Conservation (phyloP, 176 grass and related monocot genomes). For the Lolium rigidum region DNA sequence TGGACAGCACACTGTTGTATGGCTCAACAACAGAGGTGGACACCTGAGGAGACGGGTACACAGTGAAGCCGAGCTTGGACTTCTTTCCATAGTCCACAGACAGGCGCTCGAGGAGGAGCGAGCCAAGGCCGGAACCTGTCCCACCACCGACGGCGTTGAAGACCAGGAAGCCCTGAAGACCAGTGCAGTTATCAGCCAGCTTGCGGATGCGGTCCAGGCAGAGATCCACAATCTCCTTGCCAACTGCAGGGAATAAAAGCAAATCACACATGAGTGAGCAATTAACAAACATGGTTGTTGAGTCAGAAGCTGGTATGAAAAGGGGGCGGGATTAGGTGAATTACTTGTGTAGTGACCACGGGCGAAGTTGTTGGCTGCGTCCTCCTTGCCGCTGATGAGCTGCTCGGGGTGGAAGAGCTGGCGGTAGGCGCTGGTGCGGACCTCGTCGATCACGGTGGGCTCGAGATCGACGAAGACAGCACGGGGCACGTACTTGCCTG, state of each 20-base stretch:
- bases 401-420: constrained; percentile 81
- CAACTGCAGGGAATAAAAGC: constrained; percentile 54
- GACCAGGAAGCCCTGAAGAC: constrained; percentile 88
- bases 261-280: not conserved
- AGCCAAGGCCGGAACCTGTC: constrained; percentile 80
- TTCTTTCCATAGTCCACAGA: constrained; percentile 88
- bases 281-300: not conserved
- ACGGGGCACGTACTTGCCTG: constrained; percentile 80
- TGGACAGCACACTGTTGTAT: constrained; percentile 91
- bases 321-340: not conserved
- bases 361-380: constrained; percentile 78
- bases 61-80: constrained; percentile 85
- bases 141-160: constrained; percentile 89
- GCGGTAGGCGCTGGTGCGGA: constrained; percentile 71
- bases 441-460: constrained; percentile 85
- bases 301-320: too few relatives aligned
- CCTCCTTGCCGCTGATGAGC: constrained; percentile 80
- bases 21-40: constrained; percentile 88
- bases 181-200: constrained; percentile 78
- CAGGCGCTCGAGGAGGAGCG: constrained; percentile 86
- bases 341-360: constrained; percentile 83
- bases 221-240: constrained; percentile 85
- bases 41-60: constrained; percentile 85
- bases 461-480: constrained; percentile 85
- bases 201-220: constrained; percentile 82